A percentile compares a stretch with the other conserved stretches of the same genome.
phyloP scores from a whole-genome alignment of 306 rosid genomes.

The Prunus padus region DNA sequence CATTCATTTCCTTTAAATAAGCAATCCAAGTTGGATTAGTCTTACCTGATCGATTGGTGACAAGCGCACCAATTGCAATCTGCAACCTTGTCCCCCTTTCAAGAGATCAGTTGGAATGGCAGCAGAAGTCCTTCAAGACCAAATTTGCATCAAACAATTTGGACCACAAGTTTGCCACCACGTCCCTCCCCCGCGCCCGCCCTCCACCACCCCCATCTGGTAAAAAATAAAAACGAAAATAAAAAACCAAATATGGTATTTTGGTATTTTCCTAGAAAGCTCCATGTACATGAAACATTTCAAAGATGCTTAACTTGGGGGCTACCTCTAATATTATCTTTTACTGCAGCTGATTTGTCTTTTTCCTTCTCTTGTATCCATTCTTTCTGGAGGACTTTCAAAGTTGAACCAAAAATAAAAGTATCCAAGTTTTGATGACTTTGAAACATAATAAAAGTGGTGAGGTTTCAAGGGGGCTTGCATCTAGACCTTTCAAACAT shows the following conservation, averaged over 20 bases:
- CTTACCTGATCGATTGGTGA: background rate
- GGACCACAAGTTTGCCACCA: background rate
- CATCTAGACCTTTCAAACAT: constrained; percentile 57
- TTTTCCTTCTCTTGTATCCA: constrained; percentile 44
- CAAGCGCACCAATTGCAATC: background rate
- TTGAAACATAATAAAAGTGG: constrained; percentile 9
- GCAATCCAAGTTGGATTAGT: background rate
- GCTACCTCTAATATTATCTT: background rate
- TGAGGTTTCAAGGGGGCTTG: constrained; percentile 58
- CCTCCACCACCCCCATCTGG: background rate
- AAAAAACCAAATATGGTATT: background rate
- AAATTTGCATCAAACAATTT: background rate
- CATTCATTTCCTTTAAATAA: background rate
- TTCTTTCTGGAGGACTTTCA: constrained; percentile 63
- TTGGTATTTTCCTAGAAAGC: constrained; percentile 50
- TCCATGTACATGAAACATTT: constrained; percentile 30
- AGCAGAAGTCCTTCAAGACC: background rate
- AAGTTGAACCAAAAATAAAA: constrained; percentile 29
- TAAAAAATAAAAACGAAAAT: background rate
- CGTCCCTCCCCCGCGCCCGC: too few species aligned
- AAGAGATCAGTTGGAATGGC: background rate
- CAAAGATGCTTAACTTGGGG: constrained; percentile 29
- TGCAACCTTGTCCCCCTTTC: constrained; percentile 5
- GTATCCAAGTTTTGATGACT: constrained; percentile 41
- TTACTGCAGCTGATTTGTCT: constrained; percentile 21